Evolutionary conservation across 2,329 filamentous ascomycete genomes (phyloP).

Genomic region (Lanzia echinophila): DNA sequence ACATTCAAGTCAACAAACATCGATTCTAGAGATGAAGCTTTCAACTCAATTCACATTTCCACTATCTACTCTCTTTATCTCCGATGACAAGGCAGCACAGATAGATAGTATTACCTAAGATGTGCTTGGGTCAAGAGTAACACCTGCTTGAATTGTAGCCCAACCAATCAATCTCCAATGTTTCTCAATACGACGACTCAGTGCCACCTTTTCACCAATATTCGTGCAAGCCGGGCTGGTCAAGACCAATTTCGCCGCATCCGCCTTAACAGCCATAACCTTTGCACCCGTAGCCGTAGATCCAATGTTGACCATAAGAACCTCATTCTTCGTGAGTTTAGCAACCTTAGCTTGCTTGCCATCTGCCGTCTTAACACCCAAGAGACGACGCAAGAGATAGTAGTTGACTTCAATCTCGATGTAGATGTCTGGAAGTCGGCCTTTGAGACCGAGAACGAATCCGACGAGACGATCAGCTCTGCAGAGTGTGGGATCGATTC

Average conservation of each 20-base stretch:
- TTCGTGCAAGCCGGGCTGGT: conserved; percentile 95
- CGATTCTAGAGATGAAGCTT: too few species aligned
- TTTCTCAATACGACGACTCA: conserved; percentile 96
- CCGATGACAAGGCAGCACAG: too few species aligned
- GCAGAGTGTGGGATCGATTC: conserved; percentile 95
- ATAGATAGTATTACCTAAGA: conserved; percentile 16
- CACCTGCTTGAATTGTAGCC: conserved; percentile 50
- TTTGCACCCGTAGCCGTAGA: conserved; percentile 96
- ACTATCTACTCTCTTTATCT: background rate
- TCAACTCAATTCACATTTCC: too few species aligned
- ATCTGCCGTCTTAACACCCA: conserved; percentile 95
- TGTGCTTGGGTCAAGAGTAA: conserved; percentile 30
- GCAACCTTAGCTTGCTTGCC: conserved; percentile 99
- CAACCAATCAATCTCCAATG: conserved; percentile 95
- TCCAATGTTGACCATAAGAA: conserved; percentile 99
- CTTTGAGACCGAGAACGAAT: conserved; percentile 93
- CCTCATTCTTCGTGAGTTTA: conserved; percentile 96
- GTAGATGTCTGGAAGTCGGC: conserved; percentile 92
- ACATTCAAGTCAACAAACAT: background rate
- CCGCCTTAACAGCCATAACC: conserved; percentile 93
- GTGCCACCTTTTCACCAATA: conserved; percentile 94
- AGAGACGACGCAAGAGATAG: conserved; percentile 87
- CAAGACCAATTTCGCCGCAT: conserved; percentile 89
- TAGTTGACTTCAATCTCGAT: conserved; percentile 99
- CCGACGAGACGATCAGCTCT: conserved; percentile 97